Base-by-base conservation (phyloP, 768 basidiomycete genomes). In the Lactifluus volemus region DNA sequence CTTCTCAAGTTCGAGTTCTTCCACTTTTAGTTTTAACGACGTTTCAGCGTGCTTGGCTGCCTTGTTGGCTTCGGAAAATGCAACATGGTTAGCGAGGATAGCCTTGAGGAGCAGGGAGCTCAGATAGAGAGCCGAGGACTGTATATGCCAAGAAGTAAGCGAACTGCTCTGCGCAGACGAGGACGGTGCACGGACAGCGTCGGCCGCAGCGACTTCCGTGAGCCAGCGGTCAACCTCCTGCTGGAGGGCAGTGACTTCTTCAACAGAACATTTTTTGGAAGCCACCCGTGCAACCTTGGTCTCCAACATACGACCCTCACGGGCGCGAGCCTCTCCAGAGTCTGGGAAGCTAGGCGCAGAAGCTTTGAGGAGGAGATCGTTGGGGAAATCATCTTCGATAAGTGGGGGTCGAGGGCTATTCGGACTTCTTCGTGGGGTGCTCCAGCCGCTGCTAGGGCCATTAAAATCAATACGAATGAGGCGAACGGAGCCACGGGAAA, bases 261-360 rank as follows among this genome's bases (percentile, higher is more conserved):
- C 89, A 62, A 92, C 89, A 42, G 88, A 89, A 75, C 87, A 89
- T 79, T 88, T 90, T 82, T 88, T 88, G 14, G 83, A 81, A 38
- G 89, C 89, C 67, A 90, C 84, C 68, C 79, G 81, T 59, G 84
- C 84, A 59, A 92, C 88, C 73, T 83, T 89, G 74, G 84, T 83
- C 73, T 92, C 89, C 59, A 92, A 77, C 64, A 81, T 75, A 42
- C 84, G 84, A 59, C 82, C 84, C 62, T 87, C 73, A 67, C 60
- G 65, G 36, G 53, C 49, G 68, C 81, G 71, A 68, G 78, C 59
- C 70, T 77, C 66, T 59, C 70, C 63, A 64, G 42, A 36, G 60
- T 68, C 58, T 68, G 63, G 44, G 55, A 56, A 19, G n/a, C 58
- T 55, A 55, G 68, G 58, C 39, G 70, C 60, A 49, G 73, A 70